These are phyloP conservation scores for Neoboletus brunneissimus DNA, from an alignment of 768 basidiomycete species.

Conservation along the genomic window DNA sequence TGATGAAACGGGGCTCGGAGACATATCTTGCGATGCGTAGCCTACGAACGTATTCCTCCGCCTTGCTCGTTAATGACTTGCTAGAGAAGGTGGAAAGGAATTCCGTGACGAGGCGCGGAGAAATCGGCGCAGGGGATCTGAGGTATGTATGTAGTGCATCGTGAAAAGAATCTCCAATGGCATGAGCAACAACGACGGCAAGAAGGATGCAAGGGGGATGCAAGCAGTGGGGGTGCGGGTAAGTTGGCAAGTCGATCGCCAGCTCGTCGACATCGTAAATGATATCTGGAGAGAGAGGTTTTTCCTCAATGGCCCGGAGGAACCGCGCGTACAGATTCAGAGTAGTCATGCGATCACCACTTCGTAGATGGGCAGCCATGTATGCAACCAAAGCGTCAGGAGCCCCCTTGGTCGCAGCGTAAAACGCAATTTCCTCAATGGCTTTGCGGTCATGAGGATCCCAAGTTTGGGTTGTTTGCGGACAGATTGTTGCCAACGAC, in stretches of 20 bases:
- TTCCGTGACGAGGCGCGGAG: slow-evolving; percentile 31
- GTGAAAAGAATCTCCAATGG: slow-evolving; percentile 56
- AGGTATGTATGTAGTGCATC: slow-evolving; percentile 48
- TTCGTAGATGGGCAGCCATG: slow-evolving; percentile 45
- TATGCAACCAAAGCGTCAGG: slow-evolving; percentile 48
- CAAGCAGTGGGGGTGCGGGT: slow-evolving; percentile 9
- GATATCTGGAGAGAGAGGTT: slow-evolving; percentile 16
- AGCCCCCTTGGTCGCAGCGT: slow-evolving; percentile 43
- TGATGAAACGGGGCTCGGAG: slow-evolving; percentile 46
- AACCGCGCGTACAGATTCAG: slow-evolving; percentile 45
- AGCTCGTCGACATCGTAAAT: slow-evolving; percentile 25
- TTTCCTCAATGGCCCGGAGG: slow-evolving; percentile 22
- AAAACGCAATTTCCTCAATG: slow-evolving; percentile 49
- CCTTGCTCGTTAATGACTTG: slow-evolving; percentile 38
- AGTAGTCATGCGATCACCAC: slow-evolving; percentile 40
- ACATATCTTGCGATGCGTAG: slow-evolving; percentile 53
- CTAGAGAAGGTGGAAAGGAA: slow-evolving; percentile 42
- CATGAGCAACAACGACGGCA: slow-evolving; percentile 57
- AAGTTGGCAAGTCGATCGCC: slow-evolving; percentile 20
- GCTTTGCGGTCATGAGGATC: slow-evolving; percentile 28
- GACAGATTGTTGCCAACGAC: slow-evolving; percentile 33
- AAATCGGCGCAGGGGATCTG: slow-evolving; percentile 37
- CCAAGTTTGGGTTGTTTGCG: slow-evolving; percentile 19
- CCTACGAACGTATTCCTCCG: slow-evolving; percentile 44
- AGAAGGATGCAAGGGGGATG: slow-evolving; percentile 43